Evolutionary conservation across 202 grass and related monocot species (phyloP).

Genomic region (Schoenoplectus triqueter): DNA sequence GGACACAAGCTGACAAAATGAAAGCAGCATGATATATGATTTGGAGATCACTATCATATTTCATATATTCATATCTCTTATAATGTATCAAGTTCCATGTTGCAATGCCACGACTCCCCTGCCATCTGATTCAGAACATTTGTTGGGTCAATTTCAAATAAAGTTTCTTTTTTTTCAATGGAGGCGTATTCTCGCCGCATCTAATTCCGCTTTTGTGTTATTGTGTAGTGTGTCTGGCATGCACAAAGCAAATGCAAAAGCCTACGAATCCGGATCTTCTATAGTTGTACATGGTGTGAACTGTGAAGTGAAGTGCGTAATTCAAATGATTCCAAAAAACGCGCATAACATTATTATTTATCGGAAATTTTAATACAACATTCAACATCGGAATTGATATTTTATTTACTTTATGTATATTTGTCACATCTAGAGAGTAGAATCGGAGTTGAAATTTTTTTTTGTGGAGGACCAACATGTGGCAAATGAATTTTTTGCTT

Average conservation of each 20-base stretch:
- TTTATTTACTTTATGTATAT: too few relatives aligned
- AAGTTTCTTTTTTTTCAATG: background rate
- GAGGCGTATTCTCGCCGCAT: conserved; percentile 22
- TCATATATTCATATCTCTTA: background rate
- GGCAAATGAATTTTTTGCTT: too few relatives aligned
- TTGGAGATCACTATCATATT: background rate
- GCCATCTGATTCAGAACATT: background rate
- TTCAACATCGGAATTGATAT: too few relatives aligned
- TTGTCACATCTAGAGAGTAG: too few relatives aligned
- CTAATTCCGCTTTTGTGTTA: background rate
- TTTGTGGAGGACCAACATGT: too few relatives aligned
- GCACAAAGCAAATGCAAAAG: background rate
- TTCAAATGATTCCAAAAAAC: too few relatives aligned
- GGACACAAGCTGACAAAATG: background rate
- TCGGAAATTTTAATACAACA: too few relatives aligned
- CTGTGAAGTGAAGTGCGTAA: too few relatives aligned
- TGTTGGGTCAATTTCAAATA: conserved; percentile 11
- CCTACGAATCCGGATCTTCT: background rate
- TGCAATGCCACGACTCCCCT: background rate
- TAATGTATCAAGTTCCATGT: background rate
- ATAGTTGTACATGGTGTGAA: too few relatives aligned
- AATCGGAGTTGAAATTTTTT: too few relatives aligned
- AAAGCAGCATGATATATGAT: background rate
- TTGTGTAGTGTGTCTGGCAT: background rate
- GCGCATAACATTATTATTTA: too few relatives aligned